These are phyloP conservation scores for Cicer yamashitae DNA, from an alignment of 306 rosid species.

Conservation along the genomic window DNA sequence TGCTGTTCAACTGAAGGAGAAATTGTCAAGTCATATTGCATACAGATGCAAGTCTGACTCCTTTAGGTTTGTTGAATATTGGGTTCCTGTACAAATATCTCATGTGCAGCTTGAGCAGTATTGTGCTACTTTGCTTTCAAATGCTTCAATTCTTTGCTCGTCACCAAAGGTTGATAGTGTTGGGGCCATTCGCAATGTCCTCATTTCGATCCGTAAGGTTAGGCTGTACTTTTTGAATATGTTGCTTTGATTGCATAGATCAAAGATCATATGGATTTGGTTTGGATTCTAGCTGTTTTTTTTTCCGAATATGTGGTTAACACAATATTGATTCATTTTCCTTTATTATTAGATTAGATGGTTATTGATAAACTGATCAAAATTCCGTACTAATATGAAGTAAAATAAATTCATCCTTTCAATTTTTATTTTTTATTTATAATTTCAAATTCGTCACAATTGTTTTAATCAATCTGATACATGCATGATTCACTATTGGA, in stretches of 20 bases:
- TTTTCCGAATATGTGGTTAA: slow-evolving; percentile 27
- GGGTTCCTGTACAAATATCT: slow-evolving; percentile 86
- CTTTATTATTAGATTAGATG: slow-evolving; percentile 26
- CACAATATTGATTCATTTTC: slow-evolving; percentile 29
- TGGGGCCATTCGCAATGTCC: slow-evolving; percentile 66
- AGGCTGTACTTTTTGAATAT: slow-evolving; percentile 45
- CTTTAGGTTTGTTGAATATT: slow-evolving; percentile 77
- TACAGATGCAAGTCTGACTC: slow-evolving; percentile 57
- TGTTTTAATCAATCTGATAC: slow-evolving; percentile 17
- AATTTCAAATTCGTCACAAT: background rate
- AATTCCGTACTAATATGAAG: slow-evolving; percentile 29
- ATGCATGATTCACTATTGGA: slow-evolving; percentile 10
- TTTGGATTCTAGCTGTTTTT: slow-evolving; percentile 33
- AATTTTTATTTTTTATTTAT: background rate
- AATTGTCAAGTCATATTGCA: slow-evolving; percentile 59
- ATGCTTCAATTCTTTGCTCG: slow-evolving; percentile 64
- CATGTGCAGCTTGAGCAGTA: slow-evolving; percentile 89
- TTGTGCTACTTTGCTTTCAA: slow-evolving; percentile 72
- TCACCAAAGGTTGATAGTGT: slow-evolving; percentile 55
- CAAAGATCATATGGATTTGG: slow-evolving; percentile 24
- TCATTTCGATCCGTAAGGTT: slow-evolving; percentile 73
- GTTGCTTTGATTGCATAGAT: slow-evolving; percentile 42
- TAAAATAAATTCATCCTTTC: background rate
- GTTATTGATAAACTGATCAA: slow-evolving; percentile 33
- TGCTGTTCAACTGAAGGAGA: slow-evolving; percentile 63